Percentiles rank a stretch among this genome's conserved stretches.
These are phyloP conservation scores for Hygrocybe punicea DNA, from an alignment of 768 basidiomycete genomes.

Conservation along the genomic window DNA sequence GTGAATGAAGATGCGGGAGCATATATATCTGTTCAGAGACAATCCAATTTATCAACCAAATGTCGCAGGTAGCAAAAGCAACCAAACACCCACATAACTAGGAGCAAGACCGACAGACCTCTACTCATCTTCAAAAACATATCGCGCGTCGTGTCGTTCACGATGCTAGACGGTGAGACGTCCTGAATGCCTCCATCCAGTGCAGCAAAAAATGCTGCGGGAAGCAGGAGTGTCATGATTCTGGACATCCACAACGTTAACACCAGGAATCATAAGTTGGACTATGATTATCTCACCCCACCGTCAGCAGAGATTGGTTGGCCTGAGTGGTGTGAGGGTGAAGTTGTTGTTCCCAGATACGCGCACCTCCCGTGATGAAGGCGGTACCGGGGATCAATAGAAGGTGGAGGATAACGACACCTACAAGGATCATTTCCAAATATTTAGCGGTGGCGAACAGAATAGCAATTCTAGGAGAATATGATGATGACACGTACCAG, in stretches of 20 bases:
- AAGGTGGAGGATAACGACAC: slow-evolving; percentile 71
- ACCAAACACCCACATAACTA: slow-evolving; percentile 47
- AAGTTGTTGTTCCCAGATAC: slow-evolving; percentile 62
- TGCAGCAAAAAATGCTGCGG: slow-evolving; percentile 66
- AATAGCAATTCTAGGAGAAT: no score
- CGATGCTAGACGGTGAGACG: slow-evolving; percentile 19
- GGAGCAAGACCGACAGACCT: slow-evolving; percentile 60
- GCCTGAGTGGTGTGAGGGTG: slow-evolving; percentile 63
- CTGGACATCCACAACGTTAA: slow-evolving; percentile 31
- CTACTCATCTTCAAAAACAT: slow-evolving; percentile 60
- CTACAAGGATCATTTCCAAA: slow-evolving; percentile 25
- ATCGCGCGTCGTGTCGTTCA: slow-evolving; percentile 44
- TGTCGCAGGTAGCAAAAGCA: not conserved
- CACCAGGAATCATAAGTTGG: not conserved
- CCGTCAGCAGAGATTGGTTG: slow-evolving; percentile 64
- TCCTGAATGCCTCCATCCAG: slow-evolving; percentile 37
- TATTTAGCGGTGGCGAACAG: no score
- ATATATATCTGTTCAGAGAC: slow-evolving; percentile 48
- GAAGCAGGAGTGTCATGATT: slow-evolving; percentile 59
- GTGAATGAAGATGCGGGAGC: slow-evolving; percentile 65
- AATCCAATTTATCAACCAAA: not conserved
- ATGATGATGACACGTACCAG: slow-evolving; percentile 32
- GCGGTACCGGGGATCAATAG: slow-evolving; percentile 67
- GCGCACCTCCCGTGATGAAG: slow-evolving; percentile 70
- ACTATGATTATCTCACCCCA: slow-evolving; percentile 45